Evolutionary conservation across 805 yeast species (phyloP).

Genomic region (Kuraishia piskuri): DNA sequence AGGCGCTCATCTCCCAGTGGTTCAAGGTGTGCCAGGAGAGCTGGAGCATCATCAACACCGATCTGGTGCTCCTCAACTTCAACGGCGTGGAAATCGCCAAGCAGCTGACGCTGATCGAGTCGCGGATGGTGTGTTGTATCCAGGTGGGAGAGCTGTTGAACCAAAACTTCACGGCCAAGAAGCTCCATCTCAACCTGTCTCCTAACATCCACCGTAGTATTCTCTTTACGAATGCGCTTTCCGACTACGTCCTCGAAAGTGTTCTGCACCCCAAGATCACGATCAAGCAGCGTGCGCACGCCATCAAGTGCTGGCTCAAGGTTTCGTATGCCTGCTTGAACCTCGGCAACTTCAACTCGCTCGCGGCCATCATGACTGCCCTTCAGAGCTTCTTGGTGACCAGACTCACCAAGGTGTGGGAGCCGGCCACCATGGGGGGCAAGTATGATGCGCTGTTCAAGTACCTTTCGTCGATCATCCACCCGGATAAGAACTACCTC

Average conservation of each 20-base stretch:
- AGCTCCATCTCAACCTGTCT: constrained; percentile 48
- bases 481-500: constrained; percentile 66
- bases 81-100: constrained; percentile 72
- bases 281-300: constrained; percentile 40
- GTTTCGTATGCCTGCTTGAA: constrained; percentile 66
- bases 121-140: constrained; percentile 53
- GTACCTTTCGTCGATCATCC: constrained; percentile 58
- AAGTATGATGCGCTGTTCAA: constrained; percentile 57
- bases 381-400: constrained; percentile 66
- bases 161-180: constrained; percentile 53
- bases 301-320: constrained; percentile 64
- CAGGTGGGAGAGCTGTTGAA: constrained; percentile 59
- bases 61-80: constrained; percentile 44
- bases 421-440: constrained; percentile 30
- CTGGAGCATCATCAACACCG: constrained; percentile 49
- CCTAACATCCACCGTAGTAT: constrained; percentile 57
- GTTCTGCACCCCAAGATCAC: constrained; percentile 44
- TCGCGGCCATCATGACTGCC: constrained; percentile 72
- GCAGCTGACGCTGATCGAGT: constrained; percentile 67
- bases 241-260: constrained; percentile 67
- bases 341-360: constrained; percentile 66
- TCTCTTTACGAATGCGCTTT: constrained; percentile 60
- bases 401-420: constrained; percentile 55
- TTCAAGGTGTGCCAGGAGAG: constrained; percentile 40
- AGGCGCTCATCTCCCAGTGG: constrained; percentile 35